Base-by-base conservation (phyloP, 1,139 yeast genomes). In the Protomyces inouyei region DNA sequence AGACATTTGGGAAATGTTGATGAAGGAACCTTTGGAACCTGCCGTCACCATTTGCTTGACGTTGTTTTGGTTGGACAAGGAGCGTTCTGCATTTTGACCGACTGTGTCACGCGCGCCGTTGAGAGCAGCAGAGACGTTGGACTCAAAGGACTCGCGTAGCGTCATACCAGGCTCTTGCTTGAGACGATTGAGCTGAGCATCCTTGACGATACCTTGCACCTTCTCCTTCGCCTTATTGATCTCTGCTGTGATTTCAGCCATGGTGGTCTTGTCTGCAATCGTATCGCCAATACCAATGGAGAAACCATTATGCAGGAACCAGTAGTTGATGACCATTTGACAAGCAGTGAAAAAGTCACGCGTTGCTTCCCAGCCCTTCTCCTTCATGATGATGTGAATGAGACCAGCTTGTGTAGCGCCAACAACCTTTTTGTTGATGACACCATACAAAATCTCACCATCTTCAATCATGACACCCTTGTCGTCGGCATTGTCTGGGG, bases 101-200 rank as follows among this genome's bases (percentile, higher is more conserved):
- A 97, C 97, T 69, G 95, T 88, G 78, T 95, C 99, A 86, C 99
- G 93, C 55, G 98, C 98, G 76, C 92, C 96, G 78, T 95, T 95
- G 73, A 95, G 83, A 71, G 88, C 92, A 77, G 96, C 88, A 59
- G 96, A 90, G 60, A 95, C 98, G 73, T 91, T 91, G 76, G 92
- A 97, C 79, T 95, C 99, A 73, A 95, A 95, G 18, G 98, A 90
- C 77, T 93, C 98, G 79, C 98, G 88, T 71, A 95, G 82, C 1
- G 98, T 95, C 98, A 95, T 95, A 86, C 99, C 99, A 40, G 97
- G 98, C 74, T 93, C 97, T 43, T 97, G 96, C 59, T 91, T 90
- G 70, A 95, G 81, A 67, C 82, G 81, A 73, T 93, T 93, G 64
- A 83, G 85, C 75, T 95, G 98, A 2, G 98, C 98, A 73, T 89